A percentile compares a stretch with the other conserved stretches of the same genome.
phyloP scores from a whole-genome alignment of 2,329 filamentous ascomycete species.

The Monosporascus sp. region DNA sequence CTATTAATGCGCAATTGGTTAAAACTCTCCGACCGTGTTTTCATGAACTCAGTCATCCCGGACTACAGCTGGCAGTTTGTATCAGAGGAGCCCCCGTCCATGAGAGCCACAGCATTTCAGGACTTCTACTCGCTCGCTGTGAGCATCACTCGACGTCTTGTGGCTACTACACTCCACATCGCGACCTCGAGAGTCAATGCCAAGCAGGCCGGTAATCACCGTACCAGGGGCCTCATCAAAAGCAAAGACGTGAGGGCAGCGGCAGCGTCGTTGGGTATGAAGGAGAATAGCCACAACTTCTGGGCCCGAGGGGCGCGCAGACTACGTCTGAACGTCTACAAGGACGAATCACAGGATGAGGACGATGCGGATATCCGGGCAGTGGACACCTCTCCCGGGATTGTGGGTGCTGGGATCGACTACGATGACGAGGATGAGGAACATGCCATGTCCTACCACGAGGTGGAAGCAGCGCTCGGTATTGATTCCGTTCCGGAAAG shows the following conservation, averaged over 20 bases:
- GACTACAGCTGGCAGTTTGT: slow-evolving; percentile 65
- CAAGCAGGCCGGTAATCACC: slow-evolving; percentile 13
- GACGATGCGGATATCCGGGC: neutral
- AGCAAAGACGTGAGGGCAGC: slow-evolving; percentile 46
- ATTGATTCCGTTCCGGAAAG: slow-evolving; percentile 1
- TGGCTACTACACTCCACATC: slow-evolving; percentile 28
- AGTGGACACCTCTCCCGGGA: neutral
- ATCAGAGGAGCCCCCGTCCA: slow-evolving; percentile 58
- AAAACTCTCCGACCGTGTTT: slow-evolving; percentile 58
- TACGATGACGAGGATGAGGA: slow-evolving; percentile 10
- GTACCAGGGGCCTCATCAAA: slow-evolving; percentile 30
- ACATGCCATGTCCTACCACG: slow-evolving; percentile 35
- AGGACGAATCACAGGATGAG: slow-evolving; percentile 21
- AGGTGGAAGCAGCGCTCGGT: slow-evolving; percentile 38
- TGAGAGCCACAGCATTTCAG: slow-evolving; percentile 69
- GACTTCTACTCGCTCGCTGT: slow-evolving; percentile 68
- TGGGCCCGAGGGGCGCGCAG: slow-evolving; percentile 47
- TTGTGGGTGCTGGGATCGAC: slow-evolving; percentile 2
- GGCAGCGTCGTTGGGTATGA: slow-evolving; percentile 40
- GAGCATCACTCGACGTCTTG: slow-evolving; percentile 64
- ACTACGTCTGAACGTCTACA: slow-evolving; percentile 43
- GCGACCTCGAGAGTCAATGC: neutral
- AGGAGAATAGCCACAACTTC: slow-evolving; percentile 32
- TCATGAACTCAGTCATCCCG: slow-evolving; percentile 66
- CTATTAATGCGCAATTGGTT: slow-evolving; percentile 60